These are phyloP conservation scores for Tubosaeta sp. DNA, from an alignment of 768 basidiomycete genomes.

Conservation along the genomic window DNA sequence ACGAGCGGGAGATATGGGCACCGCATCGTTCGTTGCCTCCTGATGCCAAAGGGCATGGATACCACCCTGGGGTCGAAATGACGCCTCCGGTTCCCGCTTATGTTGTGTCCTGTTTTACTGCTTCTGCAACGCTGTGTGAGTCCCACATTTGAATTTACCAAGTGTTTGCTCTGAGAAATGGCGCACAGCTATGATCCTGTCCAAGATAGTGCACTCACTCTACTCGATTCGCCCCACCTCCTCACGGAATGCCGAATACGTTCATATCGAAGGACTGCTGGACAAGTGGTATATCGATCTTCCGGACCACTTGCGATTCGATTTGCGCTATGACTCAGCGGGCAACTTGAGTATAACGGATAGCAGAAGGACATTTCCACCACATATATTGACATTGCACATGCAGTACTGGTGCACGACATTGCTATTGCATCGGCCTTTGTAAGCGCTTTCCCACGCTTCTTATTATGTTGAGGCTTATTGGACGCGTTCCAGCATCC, in stretches of 20 bases:
- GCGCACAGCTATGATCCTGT: constrained; percentile 58
- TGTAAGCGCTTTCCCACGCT: constrained; percentile 44
- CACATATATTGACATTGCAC: constrained; percentile 70
- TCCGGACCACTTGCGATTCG: constrained; percentile 63
- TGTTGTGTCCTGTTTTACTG: constrained; percentile 72
- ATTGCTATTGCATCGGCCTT: constrained; percentile 71
- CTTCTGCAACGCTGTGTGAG: constrained; percentile 69
- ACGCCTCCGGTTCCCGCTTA: constrained; percentile 39
- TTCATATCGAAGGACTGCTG: constrained; percentile 54
- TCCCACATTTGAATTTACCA: constrained; percentile 1
- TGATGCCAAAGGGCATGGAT: constrained; percentile 29
- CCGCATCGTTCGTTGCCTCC: constrained; percentile 37
- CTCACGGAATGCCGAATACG: constrained; percentile 55
- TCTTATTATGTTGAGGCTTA: constrained; percentile 6
- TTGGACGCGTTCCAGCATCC: constrained; percentile 16
- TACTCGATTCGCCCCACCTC: constrained; percentile 59
- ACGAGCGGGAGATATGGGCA: constrained; percentile 57
- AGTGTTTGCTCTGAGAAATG: constrained; percentile 4
- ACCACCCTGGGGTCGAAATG: constrained; percentile 18
- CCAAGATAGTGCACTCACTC: constrained; percentile 64
- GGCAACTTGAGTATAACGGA: constrained; percentile 21
- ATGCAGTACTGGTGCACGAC: constrained; percentile 87
- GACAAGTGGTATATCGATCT: constrained; percentile 76
- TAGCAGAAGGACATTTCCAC: constrained; percentile 41
- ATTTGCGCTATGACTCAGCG: constrained; percentile 40